phyloP scores from a whole-genome alignment of 139 green algal species.

The Chlamydomonas eustigma region DNA sequence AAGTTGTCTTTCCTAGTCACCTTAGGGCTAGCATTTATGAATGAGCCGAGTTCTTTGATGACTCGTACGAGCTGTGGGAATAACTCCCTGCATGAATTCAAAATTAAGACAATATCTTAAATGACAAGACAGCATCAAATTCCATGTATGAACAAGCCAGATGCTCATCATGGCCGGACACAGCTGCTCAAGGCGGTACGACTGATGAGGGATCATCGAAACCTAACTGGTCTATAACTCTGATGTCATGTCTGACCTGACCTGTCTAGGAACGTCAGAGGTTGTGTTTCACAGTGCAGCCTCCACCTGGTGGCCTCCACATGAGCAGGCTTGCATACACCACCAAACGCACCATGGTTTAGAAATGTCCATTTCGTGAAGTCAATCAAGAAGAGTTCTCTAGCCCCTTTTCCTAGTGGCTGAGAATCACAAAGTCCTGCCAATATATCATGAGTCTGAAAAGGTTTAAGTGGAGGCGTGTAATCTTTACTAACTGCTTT shows the following conservation, averaged over 20 bases:
- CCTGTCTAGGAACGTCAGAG: constrained; percentile 46
- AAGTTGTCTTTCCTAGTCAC: neutral
- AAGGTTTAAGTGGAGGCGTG: neutral
- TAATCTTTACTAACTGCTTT: neutral
- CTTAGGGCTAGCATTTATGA: neutral
- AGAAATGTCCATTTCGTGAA: constrained; percentile 52
- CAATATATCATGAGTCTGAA: neutral
- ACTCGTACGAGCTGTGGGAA: constrained; percentile 18
- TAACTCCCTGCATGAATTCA: neutral
- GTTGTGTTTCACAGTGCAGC: constrained; percentile 57
- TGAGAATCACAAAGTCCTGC: neutral
- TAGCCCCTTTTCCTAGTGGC: constrained; percentile 23
- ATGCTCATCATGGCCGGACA: neutral
- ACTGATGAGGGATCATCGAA: neutral
- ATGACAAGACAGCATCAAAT: neutral
- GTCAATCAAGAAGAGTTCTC: constrained; percentile 55
- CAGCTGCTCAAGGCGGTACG: neutral
- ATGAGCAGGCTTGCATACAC: constrained; percentile 30
- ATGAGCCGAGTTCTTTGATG: neutral
- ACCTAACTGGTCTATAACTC: neutral
- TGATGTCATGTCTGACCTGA: constrained; percentile 1
- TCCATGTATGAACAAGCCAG: neutral
- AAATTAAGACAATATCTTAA: too few species aligned
- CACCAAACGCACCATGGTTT: constrained; percentile 68
- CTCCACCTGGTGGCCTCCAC: constrained; percentile 48